A percentile compares a stretch with the other conserved stretches of the same genome.
Conservation (phyloP, 2,329 filamentous ascomycete species). For the Teratosphaeria zuluensis region DNA sequence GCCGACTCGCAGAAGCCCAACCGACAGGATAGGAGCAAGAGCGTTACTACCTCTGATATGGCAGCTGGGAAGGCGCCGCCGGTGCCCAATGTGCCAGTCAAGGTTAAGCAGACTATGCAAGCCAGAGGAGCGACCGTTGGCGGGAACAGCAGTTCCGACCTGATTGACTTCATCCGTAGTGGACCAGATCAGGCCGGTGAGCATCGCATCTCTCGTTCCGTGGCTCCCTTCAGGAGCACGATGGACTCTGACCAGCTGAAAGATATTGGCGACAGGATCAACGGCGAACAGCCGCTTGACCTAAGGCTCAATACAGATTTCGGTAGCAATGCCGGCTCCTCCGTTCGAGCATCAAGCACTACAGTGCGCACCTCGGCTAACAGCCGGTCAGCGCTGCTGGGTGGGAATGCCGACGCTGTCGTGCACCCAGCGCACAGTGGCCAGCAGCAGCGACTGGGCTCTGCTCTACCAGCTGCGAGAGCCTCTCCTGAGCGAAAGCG, state of each 20-base stretch:
- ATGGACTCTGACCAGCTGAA: conserved; percentile 74
- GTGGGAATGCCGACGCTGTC: neutral
- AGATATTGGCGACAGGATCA: conserved; percentile 30
- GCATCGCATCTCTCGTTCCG: conserved; percentile 68
- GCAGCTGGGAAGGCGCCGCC: neutral
- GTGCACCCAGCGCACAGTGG: conserved; percentile 10
- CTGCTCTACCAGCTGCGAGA: neutral
- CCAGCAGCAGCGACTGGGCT: conserved; percentile 7
- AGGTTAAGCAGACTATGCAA: conserved; percentile 13
- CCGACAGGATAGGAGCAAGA: conserved; percentile 8
- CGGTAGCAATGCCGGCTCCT: neutral
- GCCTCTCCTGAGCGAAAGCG: conserved; percentile 48
- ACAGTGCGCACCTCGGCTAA: neutral
- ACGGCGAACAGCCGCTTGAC: conserved; percentile 24
- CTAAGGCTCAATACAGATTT: conserved; percentile 3
- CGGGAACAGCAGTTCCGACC: conserved; percentile 64
- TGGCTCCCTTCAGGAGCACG: conserved; percentile 75
- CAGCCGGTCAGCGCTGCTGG: neutral
- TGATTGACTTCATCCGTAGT: conserved; percentile 91
- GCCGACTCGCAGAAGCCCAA: neutral
- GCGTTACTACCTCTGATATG: neutral
- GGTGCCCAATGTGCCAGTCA: conserved; percentile 2
- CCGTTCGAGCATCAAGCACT: neutral
- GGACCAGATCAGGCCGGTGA: conserved; percentile 53
- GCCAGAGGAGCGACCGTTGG: conserved; percentile 50